Base-by-base conservation (phyloP, 495 filamentous ascomycete genomes). In the Endocarpon pusillum region DNA sequence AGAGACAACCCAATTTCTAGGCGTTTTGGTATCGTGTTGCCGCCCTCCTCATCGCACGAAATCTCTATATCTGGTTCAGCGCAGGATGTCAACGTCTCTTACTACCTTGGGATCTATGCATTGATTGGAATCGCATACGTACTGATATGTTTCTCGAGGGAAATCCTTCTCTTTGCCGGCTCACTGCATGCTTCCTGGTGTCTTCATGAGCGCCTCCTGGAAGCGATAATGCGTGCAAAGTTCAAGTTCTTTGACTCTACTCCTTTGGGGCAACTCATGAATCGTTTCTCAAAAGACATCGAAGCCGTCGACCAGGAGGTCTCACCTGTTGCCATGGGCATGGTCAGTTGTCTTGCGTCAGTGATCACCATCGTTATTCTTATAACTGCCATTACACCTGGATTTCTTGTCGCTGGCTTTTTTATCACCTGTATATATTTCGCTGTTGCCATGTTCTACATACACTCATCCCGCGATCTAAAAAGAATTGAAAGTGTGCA, bases 161-260 rank as follows among this genome's bases (percentile, higher is more conserved):
- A 99, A 55, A 65, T 70, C 24, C 75, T 89, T 47, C 62, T 96
- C 10, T 99, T 99, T 65, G 81, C 78, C 50, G 91, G 91, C 4
- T 93, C 86, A 12, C 58, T 99, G 27, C 75, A 75, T 12, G 91
- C 91, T 4, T 94, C 89, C 6, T 77, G 71, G 62, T 74, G 71
- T 44, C 71, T 99, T 9, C 91, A 99, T 50, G 62, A 71, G 36
- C 66, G 70, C 18, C 67, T 99, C 29, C 74, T 96, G 53, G 64
- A 71, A 17, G 59, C 80, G 3, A 69, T 99, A 19, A 77, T 81
- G 36, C 75, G 85, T 33, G 91, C 91, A 11, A 83, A 81, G 47
- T 92, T 96, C 59, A 80, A 80, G 42, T 99, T 99, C 62, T 99
- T 99, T 49, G 91, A 99, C 51, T 82, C 83, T 1, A 99, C 91